These are phyloP conservation scores for Cryptosporidium felis DNA, from an alignment of 169 alveolate genomes.

Conservation along the genomic window DNA sequence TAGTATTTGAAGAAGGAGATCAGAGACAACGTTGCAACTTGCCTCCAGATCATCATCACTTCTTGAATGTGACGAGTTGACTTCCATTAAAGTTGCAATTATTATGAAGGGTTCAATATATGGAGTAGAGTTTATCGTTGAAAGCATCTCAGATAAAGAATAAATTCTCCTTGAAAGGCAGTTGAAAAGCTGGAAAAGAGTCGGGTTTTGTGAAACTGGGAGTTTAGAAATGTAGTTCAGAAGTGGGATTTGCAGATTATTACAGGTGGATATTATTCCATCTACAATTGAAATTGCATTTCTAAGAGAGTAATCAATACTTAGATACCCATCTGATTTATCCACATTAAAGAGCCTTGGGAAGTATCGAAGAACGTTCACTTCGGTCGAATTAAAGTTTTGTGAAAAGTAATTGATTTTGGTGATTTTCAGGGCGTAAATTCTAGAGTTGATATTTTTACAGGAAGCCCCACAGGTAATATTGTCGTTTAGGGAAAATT, in stretches of 20 bases:
- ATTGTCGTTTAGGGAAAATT: conserved; percentile 9
- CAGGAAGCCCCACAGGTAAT: conserved; percentile 14
- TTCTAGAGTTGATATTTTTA: not conserved
- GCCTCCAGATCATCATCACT: not conserved
- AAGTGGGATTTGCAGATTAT: conserved; percentile 19
- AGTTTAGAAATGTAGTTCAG: conserved; percentile 6
- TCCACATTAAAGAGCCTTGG: conserved; percentile 23
- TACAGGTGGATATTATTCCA: not conserved
- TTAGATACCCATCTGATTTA: not conserved
- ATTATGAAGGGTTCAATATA: conserved; percentile 13
- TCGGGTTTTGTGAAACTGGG: not conserved
- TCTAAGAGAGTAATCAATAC: conserved; percentile 5
- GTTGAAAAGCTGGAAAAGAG: not conserved
- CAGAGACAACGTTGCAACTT: conserved; percentile 30
- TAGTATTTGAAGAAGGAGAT: conserved; percentile 40
- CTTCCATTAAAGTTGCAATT: not conserved
- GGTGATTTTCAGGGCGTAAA: not conserved
- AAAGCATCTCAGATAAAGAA: conserved; percentile 1
- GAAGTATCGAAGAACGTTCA: not conserved
- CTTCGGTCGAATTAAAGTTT: not conserved
- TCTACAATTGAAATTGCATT: conserved; percentile 25
- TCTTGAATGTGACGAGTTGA: not conserved
- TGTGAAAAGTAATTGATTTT: not conserved
- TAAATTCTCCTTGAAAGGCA: not conserved
- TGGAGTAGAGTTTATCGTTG: not conserved